Evolutionary conservation across 2,329 filamentous ascomycete species (phyloP).

Genomic region (Ramularia endophylla): DNA sequence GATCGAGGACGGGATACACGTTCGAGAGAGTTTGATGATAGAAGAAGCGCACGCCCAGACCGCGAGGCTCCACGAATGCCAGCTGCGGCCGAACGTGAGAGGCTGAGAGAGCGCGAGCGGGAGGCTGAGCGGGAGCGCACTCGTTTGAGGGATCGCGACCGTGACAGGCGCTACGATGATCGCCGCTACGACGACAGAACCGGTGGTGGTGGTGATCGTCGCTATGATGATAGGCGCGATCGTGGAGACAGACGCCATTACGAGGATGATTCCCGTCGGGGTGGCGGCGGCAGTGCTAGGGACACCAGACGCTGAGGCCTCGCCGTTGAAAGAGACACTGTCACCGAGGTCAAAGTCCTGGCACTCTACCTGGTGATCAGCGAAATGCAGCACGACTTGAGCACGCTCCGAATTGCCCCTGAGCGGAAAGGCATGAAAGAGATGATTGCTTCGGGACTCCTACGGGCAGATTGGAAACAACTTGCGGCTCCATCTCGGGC

Average conservation of each 20-base stretch:
- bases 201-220: conserved; percentile 18
- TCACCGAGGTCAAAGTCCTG: no score
- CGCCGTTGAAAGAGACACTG: no score
- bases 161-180: conserved; percentile 26
- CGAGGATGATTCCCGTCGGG: conserved; percentile 17
- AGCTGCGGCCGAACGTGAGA: conserved; percentile 16
- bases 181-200: conserved; percentile 23
- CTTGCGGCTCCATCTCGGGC: no score
- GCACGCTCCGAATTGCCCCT: no score
- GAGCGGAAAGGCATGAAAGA: no score
- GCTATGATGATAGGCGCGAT: conserved; percentile 23
- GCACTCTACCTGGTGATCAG: no score
- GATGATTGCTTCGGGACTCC: no score
- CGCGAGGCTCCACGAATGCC: background rate
- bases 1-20: conserved; percentile 19
- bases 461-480: no score
- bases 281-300: conserved; percentile 3
- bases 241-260: conserved; percentile 19
- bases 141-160: conserved; percentile 19
- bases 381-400: no score
- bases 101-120: conserved; percentile 19
- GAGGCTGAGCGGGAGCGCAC: conserved; percentile 23
- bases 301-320: no score
- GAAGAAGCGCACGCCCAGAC: conserved; percentile 64
- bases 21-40: conserved; percentile 38